These are phyloP conservation scores for Venustampulla echinocandica DNA, from an alignment of 495 filamentous ascomycete genomes.

Conservation along the genomic window DNA sequence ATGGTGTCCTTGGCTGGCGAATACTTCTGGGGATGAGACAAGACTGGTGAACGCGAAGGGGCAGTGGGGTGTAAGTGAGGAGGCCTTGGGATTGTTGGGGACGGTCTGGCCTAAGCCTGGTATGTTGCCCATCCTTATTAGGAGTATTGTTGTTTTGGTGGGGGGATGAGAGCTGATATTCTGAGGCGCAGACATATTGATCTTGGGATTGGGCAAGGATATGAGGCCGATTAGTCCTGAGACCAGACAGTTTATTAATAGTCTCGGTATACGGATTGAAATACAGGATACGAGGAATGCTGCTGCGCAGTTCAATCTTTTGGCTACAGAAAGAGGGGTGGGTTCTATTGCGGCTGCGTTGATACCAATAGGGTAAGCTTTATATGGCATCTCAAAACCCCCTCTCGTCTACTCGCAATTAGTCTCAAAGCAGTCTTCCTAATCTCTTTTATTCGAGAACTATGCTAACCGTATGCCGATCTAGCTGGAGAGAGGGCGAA, in stretches of 20 bases:
- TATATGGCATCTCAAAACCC: no score
- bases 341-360: constrained; percentile 77
- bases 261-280: constrained; percentile 77
- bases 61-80: constrained; percentile 65
- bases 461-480: no score
- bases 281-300: constrained; percentile 91
- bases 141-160: neutral
- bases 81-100: constrained; percentile 68
- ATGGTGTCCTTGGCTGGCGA: constrained; percentile 75
- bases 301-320: constrained; percentile 79
- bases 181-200: constrained; percentile 60
- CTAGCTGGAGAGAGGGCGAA: no score
- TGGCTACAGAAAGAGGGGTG: constrained; percentile 76
- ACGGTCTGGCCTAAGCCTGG: constrained; percentile 87
- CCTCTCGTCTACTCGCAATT: no score
- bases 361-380: constrained; percentile 80
- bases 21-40: constrained; percentile 21
- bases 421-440: no score
- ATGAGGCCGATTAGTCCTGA: constrained; percentile 69
- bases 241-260: constrained; percentile 60
- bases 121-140: constrained; percentile 24
- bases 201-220: constrained; percentile 72
- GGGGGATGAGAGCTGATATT: neutral
- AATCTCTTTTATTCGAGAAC: no score
- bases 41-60: constrained; percentile 64